Evolutionary conservation across 257 asterid species (phyloP).

Genomic region (Scutellaria minor): DNA sequence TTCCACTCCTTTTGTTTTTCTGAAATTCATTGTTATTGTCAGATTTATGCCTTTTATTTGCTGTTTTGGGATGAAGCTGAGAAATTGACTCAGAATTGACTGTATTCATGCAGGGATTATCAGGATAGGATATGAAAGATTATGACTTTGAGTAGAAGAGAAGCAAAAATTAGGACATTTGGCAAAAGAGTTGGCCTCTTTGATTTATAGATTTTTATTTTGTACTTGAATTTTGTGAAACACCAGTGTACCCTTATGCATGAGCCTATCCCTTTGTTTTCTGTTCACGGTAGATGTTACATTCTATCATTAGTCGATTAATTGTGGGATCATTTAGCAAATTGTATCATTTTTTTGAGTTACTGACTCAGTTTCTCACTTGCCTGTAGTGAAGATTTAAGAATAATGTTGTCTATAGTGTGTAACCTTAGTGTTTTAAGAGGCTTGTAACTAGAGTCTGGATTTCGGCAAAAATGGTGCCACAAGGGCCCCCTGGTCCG

Average conservation of each 20-base stretch:
- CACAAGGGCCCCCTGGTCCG: slow-evolving; percentile 71
- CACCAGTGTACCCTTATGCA: slow-evolving; percentile 14
- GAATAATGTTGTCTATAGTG: slow-evolving; percentile 36
- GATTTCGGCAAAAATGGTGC: slow-evolving; percentile 57
- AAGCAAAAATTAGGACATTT: slow-evolving; percentile 34
- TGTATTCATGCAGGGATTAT: slow-evolving; percentile 47
- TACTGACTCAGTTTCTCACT: slow-evolving; percentile 2
- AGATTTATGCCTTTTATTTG: slow-evolving; percentile 9
- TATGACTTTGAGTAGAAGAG: slow-evolving; percentile 25
- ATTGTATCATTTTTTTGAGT: slow-evolving; percentile 15
- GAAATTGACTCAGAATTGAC: slow-evolving; percentile 33
- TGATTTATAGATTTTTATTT: slow-evolving; percentile 24
- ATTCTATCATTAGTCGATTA: slow-evolving; percentile 12
- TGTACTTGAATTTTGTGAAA: slow-evolving; percentile 25
- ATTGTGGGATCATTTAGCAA: neutral
- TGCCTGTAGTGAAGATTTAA: slow-evolving; percentile 26
- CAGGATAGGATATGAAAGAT: slow-evolving; percentile 26
- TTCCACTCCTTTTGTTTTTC: neutral
- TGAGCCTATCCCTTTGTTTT: slow-evolving; percentile 15
- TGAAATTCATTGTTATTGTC: neutral
- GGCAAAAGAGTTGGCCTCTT: slow-evolving; percentile 33
- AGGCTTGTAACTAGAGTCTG: slow-evolving; percentile 31
- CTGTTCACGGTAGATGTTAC: slow-evolving; percentile 4
- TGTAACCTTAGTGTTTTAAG: slow-evolving; percentile 29
- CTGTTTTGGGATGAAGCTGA: slow-evolving; percentile 25